A percentile compares a stretch with the other conserved stretches of the same genome.
phyloP scores from a whole-genome alignment of 2,329 filamentous ascomycete genomes.

The Hymenoscyphus scutula region DNA sequence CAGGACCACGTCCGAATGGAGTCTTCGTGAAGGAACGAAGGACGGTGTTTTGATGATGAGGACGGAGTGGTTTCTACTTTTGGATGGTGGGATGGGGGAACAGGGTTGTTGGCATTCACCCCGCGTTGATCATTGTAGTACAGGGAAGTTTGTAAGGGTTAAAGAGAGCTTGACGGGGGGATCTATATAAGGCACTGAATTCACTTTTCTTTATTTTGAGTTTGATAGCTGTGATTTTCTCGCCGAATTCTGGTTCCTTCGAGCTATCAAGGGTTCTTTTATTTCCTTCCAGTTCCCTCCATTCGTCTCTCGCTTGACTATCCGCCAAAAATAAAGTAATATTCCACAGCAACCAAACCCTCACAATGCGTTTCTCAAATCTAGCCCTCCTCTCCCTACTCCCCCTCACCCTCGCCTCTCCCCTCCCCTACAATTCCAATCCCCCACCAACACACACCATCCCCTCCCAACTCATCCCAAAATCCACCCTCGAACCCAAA shows the following conservation, averaged over 20 bases:
- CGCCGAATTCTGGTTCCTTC: not conserved
- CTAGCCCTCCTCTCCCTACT: slow-evolving; percentile 17
- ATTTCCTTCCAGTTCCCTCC: not conserved
- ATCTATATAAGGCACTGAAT: not conserved
- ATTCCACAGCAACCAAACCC: not conserved
- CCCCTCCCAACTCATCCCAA: not conserved
- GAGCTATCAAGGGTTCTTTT: not conserved
- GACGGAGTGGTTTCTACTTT: not conserved
- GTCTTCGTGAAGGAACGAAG: not conserved
- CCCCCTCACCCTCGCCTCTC: slow-evolving; percentile 19
- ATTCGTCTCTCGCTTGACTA: not conserved
- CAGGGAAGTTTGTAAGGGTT: not conserved
- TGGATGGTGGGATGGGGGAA: not conserved
- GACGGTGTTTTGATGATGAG: not conserved
- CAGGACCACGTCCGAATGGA: not conserved
- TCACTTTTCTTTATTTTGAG: not conserved
- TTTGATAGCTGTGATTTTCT: not conserved
- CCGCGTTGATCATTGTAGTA: not conserved
- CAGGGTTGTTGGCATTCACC: not conserved
- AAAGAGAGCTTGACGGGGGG: not conserved
- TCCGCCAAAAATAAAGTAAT: not conserved
- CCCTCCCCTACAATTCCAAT: slow-evolving; percentile 13
- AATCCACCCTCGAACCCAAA: slow-evolving; percentile 12
- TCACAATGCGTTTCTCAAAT: slow-evolving; percentile 23
- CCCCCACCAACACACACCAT: not conserved